These are phyloP conservation scores for Zizania palustris DNA, from an alignment of 202 grass and related monocot genomes.

Conservation along the genomic window DNA sequence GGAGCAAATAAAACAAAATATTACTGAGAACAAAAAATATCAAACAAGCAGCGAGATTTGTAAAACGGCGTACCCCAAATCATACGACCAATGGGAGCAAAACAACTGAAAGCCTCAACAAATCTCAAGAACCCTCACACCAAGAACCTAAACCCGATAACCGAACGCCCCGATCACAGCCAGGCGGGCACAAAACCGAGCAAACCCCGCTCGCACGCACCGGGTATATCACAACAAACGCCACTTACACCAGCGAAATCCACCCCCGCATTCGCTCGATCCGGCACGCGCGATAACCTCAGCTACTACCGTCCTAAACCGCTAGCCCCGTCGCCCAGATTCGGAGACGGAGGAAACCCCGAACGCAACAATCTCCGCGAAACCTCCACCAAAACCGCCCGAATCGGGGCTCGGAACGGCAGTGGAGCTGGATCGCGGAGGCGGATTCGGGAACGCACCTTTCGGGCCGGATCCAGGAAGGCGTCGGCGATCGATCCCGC, in stretches of 20 bases:
- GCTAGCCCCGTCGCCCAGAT: background rate
- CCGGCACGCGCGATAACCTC: background rate
- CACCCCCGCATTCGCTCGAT: background rate
- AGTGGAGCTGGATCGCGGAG: background rate
- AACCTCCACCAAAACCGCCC: background rate
- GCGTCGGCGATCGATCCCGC: background rate
- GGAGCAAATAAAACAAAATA: background rate
- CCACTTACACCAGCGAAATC: background rate
- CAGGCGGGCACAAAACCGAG: background rate
- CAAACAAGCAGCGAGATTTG: too few species aligned
- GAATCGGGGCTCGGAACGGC: constrained; percentile 10
- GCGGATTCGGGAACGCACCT: constrained; percentile 41
- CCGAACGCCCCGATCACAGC: background rate
- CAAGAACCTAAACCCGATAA: background rate
- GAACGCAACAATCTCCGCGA: background rate
- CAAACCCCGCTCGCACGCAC: background rate
- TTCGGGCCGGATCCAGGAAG: constrained; percentile 13
- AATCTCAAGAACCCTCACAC: background rate
- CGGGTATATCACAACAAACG: background rate
- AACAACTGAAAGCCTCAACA: background rate
- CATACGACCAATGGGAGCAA: background rate
- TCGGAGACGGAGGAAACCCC: background rate
- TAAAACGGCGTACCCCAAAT: background rate
- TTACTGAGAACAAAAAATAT: background rate
- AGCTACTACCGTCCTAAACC: background rate